Base-by-base conservation (phyloP, 331 rosid genomes). In the Cydonia oblonga region DNA sequence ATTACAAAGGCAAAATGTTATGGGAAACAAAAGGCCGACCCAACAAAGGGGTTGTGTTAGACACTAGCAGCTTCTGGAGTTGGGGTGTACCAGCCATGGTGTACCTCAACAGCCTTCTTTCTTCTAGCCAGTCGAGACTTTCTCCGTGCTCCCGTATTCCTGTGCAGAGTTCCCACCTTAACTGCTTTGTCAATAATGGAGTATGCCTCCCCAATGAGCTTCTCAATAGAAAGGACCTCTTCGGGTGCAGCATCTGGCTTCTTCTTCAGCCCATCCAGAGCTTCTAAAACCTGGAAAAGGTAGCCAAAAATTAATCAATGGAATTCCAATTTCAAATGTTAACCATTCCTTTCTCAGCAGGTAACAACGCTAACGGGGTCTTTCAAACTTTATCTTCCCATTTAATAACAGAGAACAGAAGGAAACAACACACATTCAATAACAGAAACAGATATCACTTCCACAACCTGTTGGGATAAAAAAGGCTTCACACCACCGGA, bases 71-170 rank as follows among this genome's bases (percentile, higher is more conserved):
- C 69, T 40, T 82, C 84, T 22, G 96, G 40, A 46, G 74, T 76
- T 9, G 96, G 96, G 66, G 87, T 46, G 63, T 95, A 95, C 99
- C 99, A 95, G 75, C 99, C 97, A 67, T 87, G 97, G 80, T 91
- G 99, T 69, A 90, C 83, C 82, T 88, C 99, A n/a, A 95, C 86
- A 9, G 90, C 87, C 79, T 91, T 91, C 96, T 95, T 95, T 68
- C 92, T 86, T 74, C 97, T 84, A 26, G 99, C 95, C 68, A 95
- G 90, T 57, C 99, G 88, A 68, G 99, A 88, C 83, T 95, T 95
- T 72, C 97, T 87, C 28, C 83, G 81, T 8, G 97, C 99, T 66
- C 91, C 99, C 0, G 97, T 95, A 82, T 95, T 95, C 79, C 91
- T 78, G 83, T 95, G 99, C 69, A 95, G 67, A 11, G 99, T 86